These are phyloP conservation scores for Tolypocladium endophyticum DNA, from an alignment of 2,329 filamentous ascomycete genomes.

Conservation along the genomic window DNA sequence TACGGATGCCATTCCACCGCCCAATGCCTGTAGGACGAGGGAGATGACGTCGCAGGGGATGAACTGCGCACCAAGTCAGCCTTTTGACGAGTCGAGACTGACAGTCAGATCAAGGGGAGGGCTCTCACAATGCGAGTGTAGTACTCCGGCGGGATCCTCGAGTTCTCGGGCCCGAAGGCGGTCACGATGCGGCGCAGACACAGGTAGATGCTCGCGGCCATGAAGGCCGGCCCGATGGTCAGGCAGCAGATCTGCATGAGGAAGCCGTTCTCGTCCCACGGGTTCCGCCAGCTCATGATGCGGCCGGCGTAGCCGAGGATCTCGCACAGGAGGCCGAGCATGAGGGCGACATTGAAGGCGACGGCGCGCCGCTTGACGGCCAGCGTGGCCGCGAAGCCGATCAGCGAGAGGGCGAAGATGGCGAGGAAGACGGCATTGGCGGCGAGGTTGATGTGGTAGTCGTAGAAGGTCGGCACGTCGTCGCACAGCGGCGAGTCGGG, in stretches of 20 bases:
- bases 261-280: conserved; percentile 36
- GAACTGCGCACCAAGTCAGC: conserved; percentile 29
- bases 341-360: conserved; percentile 42
- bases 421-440: conserved; percentile 41
- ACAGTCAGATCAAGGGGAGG: neutral
- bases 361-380: conserved; percentile 34
- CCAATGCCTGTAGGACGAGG: conserved; percentile 48
- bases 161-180: conserved; percentile 36
- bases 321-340: conserved; percentile 42
- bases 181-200: conserved; percentile 41
- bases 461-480: conserved; percentile 30
- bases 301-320: conserved; percentile 50
- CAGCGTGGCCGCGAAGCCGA: conserved; percentile 30
- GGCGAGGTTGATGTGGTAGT: conserved; percentile 37
- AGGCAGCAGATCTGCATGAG: conserved; percentile 50
- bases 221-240: conserved; percentile 54
- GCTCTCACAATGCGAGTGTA: conserved; percentile 37
- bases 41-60: conserved; percentile 53
- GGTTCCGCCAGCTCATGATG: conserved; percentile 42
- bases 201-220: conserved; percentile 54
- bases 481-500: conserved; percentile 17
- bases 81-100: neutral
- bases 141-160: conserved; percentile 32
- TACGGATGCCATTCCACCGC: conserved; percentile 43
- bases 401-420: conserved; percentile 34